These are phyloP conservation scores for Phycomyces blakesleeanus DNA, from an alignment of 192 early-diverging fungal species.

Conservation along the genomic window DNA sequence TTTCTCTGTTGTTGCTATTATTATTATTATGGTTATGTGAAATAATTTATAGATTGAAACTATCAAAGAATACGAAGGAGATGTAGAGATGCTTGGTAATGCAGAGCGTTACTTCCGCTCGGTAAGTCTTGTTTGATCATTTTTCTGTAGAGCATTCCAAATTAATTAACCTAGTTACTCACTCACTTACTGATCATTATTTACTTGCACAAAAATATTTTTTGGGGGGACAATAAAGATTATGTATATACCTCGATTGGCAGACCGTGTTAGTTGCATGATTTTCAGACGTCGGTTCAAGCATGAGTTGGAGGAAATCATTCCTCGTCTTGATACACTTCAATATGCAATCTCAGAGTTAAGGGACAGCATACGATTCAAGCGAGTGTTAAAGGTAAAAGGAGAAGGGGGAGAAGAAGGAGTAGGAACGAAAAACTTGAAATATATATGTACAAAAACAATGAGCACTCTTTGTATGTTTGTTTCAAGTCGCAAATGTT, in stretches of 20 bases:
- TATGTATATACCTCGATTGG: conserved; percentile 47
- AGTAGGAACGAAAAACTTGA: too few species aligned
- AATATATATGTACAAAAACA: too few species aligned
- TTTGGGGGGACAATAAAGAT: conserved; percentile 29
- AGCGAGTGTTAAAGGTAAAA: conserved; percentile 47
- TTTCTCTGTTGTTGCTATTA: too few species aligned
- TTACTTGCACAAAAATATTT: background rate
- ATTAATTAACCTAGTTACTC: background rate
- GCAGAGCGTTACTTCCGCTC: conserved; percentile 53
- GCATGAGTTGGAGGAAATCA: conserved; percentile 44
- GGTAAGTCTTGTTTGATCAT: too few species aligned
- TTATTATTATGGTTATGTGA: too few species aligned
- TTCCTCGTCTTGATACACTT: conserved; percentile 46
- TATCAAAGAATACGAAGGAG: conserved; percentile 45
- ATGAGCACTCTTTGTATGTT: too few species aligned
- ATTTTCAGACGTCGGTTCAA: conserved; percentile 50
- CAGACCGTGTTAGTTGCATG: conserved; percentile 50
- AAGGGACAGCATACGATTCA: conserved; percentile 38
- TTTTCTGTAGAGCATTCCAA: background rate
- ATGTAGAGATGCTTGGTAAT: conserved; percentile 45
- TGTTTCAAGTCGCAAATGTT: too few species aligned
- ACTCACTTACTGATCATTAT: background rate
- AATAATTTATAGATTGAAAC: conserved; percentile 52
- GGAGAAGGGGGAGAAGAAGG: too few species aligned
- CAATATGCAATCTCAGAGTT: conserved; percentile 45